Percentiles rank a stretch among this genome's conserved stretches.
Conservation (phyloP, 192 early-diverging fungal species). For the Cetraspora pellucida region DNA sequence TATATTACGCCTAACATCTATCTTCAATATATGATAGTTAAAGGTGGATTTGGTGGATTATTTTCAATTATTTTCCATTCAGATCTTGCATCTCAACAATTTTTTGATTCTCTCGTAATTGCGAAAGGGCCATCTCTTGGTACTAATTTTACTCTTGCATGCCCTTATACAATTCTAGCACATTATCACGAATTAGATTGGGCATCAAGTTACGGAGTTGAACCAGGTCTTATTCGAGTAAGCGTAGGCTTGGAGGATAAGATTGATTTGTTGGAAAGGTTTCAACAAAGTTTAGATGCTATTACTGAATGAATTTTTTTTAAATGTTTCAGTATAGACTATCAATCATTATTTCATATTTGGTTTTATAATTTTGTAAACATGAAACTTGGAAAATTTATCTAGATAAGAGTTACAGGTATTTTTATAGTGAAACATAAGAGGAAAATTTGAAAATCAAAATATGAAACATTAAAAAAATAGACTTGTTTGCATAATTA, state of each 20-base stretch:
- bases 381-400: too few species aligned
- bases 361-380: too few species aligned
- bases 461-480: too few species aligned
- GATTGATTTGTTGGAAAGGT: conserved; percentile 69
- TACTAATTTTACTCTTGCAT: conserved; percentile 94
- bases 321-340: too few species aligned
- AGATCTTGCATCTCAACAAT: conserved; percentile 55
- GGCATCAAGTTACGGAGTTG: conserved; percentile 82
- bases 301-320: conserved; percentile 30
- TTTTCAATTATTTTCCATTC: conserved; percentile 77
- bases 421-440: too few species aligned
- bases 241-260: conserved; percentile 87
- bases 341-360: too few species aligned
- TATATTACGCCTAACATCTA: conserved; percentile 73
- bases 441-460: too few species aligned
- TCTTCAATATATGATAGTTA: conserved; percentile 57
- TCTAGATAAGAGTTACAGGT: too few species aligned
- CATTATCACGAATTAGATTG: conserved; percentile 95
- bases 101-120: conserved; percentile 81
- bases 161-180: conserved; percentile 94
- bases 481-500: too few species aligned
- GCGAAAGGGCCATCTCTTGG: conserved; percentile 96
- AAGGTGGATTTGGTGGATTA: conserved; percentile 85
- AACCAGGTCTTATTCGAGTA: conserved; percentile 74
- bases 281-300: conserved; percentile 72